phyloP scores from a whole-genome alignment of 2,329 filamentous ascomycete genomes.

The Bertia moriformis region DNA sequence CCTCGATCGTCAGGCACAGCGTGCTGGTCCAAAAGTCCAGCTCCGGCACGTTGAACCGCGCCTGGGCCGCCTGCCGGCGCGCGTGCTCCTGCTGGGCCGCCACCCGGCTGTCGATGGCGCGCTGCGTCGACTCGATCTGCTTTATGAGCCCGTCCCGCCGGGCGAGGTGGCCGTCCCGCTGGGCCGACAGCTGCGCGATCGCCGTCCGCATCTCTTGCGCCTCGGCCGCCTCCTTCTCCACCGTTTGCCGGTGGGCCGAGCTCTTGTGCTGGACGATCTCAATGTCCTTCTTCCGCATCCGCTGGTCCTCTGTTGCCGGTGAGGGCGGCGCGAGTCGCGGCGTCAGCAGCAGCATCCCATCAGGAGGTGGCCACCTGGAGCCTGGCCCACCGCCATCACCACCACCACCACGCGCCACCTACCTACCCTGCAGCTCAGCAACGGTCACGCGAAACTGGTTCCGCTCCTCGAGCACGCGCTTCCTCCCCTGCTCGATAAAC shows the following conservation, averaged over 20 bases:
- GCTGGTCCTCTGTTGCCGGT: conserved; percentile 64
- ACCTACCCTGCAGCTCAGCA: conserved; percentile 72
- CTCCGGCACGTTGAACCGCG: conserved; percentile 80
- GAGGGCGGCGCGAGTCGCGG: too few species aligned
- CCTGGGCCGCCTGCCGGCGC: conserved; percentile 65
- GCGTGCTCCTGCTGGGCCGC: conserved; percentile 62
- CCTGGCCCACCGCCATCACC: too few species aligned
- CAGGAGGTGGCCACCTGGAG: too few species aligned
- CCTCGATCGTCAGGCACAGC: conserved; percentile 77
- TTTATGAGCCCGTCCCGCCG: conserved; percentile 39
- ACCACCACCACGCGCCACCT: too few species aligned
- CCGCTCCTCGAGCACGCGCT: conserved; percentile 78
- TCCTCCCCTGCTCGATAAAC: conserved; percentile 83
- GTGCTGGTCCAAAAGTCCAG: conserved; percentile 92
- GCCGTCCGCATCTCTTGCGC: conserved; percentile 58
- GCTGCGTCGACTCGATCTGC: conserved; percentile 54
- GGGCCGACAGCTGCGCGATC: conserved; percentile 39
- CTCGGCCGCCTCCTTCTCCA: conserved; percentile 66
- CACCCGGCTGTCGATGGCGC: conserved; percentile 52
- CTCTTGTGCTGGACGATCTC: conserved; percentile 66
- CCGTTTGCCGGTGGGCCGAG: conserved; percentile 54
- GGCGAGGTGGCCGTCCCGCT: conserved; percentile 45
- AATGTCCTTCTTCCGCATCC: conserved; percentile 76
- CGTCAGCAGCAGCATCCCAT: too few species aligned
- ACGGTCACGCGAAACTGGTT: conserved; percentile 88